Conservation (phyloP, 2,329 filamentous ascomycete species). For the Colletotrichum zoysiae region DNA sequence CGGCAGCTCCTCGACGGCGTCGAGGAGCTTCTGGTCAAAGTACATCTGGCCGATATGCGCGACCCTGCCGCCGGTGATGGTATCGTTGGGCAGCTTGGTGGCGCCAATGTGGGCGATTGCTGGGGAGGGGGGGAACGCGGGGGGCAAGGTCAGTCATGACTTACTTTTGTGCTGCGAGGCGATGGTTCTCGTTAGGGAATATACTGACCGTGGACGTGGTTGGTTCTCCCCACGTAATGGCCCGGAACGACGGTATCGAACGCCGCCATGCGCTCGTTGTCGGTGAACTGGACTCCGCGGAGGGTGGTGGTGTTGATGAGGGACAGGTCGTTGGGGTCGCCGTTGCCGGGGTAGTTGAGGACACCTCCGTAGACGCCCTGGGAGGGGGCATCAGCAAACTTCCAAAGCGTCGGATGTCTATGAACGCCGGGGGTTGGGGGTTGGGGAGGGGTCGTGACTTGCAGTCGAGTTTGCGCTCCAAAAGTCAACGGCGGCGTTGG, state of each 20-base stretch:
- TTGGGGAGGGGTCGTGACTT: slow-evolving; percentile 23
- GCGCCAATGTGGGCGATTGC: slow-evolving; percentile 54
- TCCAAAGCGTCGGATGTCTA: background rate
- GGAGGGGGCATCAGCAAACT: background rate
- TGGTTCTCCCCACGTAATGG: slow-evolving; percentile 58
- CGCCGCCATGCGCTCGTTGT: slow-evolving; percentile 56
- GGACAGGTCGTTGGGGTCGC: slow-evolving; percentile 56
- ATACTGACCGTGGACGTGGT: slow-evolving; percentile 60
- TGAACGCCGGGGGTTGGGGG: too few relatives aligned
- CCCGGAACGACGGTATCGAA: slow-evolving; percentile 59
- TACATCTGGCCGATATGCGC: slow-evolving; percentile 73
- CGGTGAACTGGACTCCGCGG: slow-evolving; percentile 55
- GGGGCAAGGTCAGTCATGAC: background rate
- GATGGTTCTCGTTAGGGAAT: slow-evolving; percentile 50
- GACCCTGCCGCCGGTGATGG: slow-evolving; percentile 53
- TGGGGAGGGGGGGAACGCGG: background rate
- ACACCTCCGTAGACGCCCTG: slow-evolving; percentile 55
- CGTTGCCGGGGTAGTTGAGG: slow-evolving; percentile 50
- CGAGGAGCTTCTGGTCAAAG: slow-evolving; percentile 70
- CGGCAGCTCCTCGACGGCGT: slow-evolving; percentile 60
- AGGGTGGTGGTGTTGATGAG: slow-evolving; percentile 51
- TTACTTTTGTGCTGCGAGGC: too few relatives aligned
- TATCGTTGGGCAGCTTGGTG: slow-evolving; percentile 48
- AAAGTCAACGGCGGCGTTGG: slow-evolving; percentile 42
- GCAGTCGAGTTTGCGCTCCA: slow-evolving; percentile 51